These are phyloP conservation scores for Blakeslea trispora DNA, from an alignment of 371 early-diverging fungal species.

Conservation along the genomic window DNA sequence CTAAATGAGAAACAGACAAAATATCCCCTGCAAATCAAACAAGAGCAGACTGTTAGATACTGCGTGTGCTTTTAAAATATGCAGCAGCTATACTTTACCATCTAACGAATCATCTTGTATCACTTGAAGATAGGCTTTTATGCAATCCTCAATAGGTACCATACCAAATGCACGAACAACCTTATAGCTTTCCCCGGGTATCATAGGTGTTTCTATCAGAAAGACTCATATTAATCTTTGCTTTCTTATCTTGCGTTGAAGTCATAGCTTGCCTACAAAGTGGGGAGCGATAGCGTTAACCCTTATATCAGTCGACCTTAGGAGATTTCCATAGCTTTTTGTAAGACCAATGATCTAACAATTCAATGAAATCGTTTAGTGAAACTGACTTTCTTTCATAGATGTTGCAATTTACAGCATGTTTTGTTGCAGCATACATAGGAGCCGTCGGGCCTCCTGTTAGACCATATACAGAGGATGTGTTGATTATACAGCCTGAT, in stretches of 20 bases:
- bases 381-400: neutral
- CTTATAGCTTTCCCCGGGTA: slow-evolving; percentile 13
- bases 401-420: slow-evolving; percentile 52
- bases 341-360: slow-evolving; percentile 62
- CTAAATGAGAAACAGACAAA: slow-evolving; percentile 21
- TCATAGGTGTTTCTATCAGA: slow-evolving; percentile 45
- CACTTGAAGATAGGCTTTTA: slow-evolving; percentile 28
- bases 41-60: no score
- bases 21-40: slow-evolving; percentile 34
- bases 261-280: slow-evolving; percentile 65
- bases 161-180: slow-evolving; percentile 23
- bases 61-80: neutral
- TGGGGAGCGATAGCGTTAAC: slow-evolving; percentile 82
- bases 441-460: slow-evolving; percentile 69
- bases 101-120: slow-evolving; percentile 31
- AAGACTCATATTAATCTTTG: no score
- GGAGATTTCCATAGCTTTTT: slow-evolving; percentile 51
- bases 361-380: neutral
- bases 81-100: slow-evolving; percentile 15
- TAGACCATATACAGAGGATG: slow-evolving; percentile 78
- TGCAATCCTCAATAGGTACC: slow-evolving; percentile 28
- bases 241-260: no score
- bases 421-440: slow-evolving; percentile 80
- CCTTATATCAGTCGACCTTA: slow-evolving; percentile 53
- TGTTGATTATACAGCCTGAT: slow-evolving; percentile 76